A percentile compares a stretch with the other conserved stretches of the same genome.
Evolutionary conservation across 2,329 filamentous ascomycete species (phyloP).

Genomic region (Byssothecium circinans): DNA sequence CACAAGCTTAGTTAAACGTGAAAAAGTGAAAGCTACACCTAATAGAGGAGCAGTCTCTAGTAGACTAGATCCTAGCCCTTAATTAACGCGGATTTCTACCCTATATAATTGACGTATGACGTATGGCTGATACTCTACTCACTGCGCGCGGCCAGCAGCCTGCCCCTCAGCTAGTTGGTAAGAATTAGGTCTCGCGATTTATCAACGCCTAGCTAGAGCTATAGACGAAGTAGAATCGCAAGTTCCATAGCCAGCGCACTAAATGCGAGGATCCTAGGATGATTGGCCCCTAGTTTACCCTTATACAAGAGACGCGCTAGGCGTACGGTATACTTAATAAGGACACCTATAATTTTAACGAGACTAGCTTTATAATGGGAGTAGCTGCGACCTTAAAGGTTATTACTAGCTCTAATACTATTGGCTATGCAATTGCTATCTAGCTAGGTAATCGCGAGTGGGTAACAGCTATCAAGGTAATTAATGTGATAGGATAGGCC

Average conservation of each 20-base stretch:
- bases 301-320: constrained; percentile 10
- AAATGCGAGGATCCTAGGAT: constrained; percentile 7
- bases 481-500: too few relatives aligned
- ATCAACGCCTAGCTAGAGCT: constrained; percentile 12
- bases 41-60: constrained; percentile 6
- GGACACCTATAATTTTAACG: constrained; percentile 23
- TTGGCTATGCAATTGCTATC: constrained; percentile 7
- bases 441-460: constrained; percentile 11
- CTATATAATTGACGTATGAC: constrained; percentile 8
- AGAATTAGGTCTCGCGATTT: constrained; percentile 14
- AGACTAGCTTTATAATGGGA: constrained; percentile 37
- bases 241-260: constrained; percentile 2
- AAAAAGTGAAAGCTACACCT: constrained; percentile 11
- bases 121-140: constrained; percentile 13
- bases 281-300: constrained; percentile 8
- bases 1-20: neutral
- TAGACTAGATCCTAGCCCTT: constrained; percentile 11
- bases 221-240: constrained; percentile 11
- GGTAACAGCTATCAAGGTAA: constrained; percentile 13
- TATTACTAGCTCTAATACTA: constrained; percentile 11
- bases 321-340: constrained; percentile 6
- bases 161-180: constrained; percentile 2
- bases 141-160: constrained; percentile 8
- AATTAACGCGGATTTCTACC: constrained; percentile 8
- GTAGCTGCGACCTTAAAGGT: constrained; percentile 3